phyloP scores from a whole-genome alignment of 1,284 basidiomycete species.

The Trichosporon sp. region DNA sequence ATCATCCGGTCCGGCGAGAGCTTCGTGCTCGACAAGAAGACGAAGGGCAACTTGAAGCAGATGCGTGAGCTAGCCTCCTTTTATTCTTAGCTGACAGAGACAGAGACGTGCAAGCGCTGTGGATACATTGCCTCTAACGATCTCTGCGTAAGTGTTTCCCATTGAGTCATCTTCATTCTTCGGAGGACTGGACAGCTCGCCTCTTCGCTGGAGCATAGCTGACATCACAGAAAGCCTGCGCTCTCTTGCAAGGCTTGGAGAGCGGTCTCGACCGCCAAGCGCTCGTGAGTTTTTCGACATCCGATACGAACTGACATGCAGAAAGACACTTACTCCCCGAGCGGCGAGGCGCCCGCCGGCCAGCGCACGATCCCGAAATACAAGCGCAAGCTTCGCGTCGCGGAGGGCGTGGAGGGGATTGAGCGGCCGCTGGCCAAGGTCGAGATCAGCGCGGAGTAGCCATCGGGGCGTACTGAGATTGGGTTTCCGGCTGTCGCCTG shows the following conservation, averaged over 20 bases:
- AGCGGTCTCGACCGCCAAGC: slow-evolving; percentile 66
- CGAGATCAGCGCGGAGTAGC: slow-evolving; percentile 32
- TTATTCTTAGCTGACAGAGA: slow-evolving; percentile 23
- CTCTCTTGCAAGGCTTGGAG: slow-evolving; percentile 85
- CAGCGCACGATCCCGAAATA: slow-evolving; percentile 55
- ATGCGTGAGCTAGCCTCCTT: slow-evolving; percentile 65
- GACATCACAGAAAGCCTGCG: slow-evolving; percentile 72
- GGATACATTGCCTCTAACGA: slow-evolving; percentile 92
- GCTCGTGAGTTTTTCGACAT: slow-evolving; percentile 60
- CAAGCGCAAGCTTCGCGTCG: slow-evolving; percentile 42
- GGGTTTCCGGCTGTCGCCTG: not conserved
- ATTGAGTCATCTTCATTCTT: not conserved
- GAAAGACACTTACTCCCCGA: slow-evolving; percentile 18
- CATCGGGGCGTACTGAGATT: not conserved
- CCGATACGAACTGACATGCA: not conserved
- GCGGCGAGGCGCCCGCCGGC: slow-evolving; percentile 42
- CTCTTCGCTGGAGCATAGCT: not conserved
- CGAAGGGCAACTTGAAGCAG: slow-evolving; percentile 72
- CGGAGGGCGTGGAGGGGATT: slow-evolving; percentile 41
- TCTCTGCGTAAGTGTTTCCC: slow-evolving; percentile 63
- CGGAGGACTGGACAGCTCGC: not conserved
- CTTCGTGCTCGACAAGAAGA: slow-evolving; percentile 76
- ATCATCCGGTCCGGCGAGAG: slow-evolving; percentile 95
- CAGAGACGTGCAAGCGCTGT: slow-evolving; percentile 84
- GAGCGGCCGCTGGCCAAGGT: slow-evolving; percentile 45